Base-by-base conservation (phyloP, 306 rosid genomes). In the Luffa acutangula region DNA sequence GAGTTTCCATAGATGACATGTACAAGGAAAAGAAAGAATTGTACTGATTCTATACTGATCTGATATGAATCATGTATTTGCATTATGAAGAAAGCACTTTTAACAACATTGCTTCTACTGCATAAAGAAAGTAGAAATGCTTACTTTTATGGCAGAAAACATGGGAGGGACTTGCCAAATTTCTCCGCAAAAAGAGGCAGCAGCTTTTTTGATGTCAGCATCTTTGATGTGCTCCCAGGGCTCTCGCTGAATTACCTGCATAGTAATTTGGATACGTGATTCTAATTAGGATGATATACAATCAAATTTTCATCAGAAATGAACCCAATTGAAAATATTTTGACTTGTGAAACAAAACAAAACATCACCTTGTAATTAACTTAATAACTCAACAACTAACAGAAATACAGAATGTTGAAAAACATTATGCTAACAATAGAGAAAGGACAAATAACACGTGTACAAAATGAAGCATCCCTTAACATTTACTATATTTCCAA, bases 141-240 rank as follows among this genome's bases (percentile, higher is more conserved):
- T 89, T 88, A 95, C 98, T 87, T 95, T 95, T 80, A 95, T 91
- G 81, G 98, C 98, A 74, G 98, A 95, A 85, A 95, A 95, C 97
- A 95, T 95, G 25, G 98, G 98, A 80, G 98, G 98, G 66, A 95
- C 97, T 89, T 95, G 98, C 98, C 97, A 95, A 80, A 89, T 92
- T 90, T 95, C 97, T 79, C 98, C 98, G 74, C 85, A 79, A 84
- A 94, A 95, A 77, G 97, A 84, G 13, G 87, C 79, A 69, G 88
- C 95, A 80, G 79, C 86, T 88, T 81, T 95, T 86, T 87, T 89
- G 71, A 92, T 87, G 88, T 92, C 93, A 84, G 80, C 95, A 39
- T 95, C 97, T 90, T 91, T 95, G 87, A 95, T 90, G 85, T 95
- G 97, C 85, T 95, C 98, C 98, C 98, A 95, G 54, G 97, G 93